Evolutionary conservation across 192 early-diverging fungal species (phyloP), one percentile per base, ranked within the genome.

Genomic region (Backusella parvicylindrica): DNA sequence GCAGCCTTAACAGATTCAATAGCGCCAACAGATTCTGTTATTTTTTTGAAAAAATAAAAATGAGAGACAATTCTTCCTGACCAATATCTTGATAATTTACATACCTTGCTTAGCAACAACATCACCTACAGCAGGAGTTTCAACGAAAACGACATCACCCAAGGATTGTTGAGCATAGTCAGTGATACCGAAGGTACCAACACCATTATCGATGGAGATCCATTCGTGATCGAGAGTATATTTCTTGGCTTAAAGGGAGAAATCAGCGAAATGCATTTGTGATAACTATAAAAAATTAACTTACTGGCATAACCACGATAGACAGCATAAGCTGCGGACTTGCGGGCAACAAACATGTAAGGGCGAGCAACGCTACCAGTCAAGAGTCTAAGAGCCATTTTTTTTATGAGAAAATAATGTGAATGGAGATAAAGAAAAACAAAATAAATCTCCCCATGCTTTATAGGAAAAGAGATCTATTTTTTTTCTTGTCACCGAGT

Each of bases 1-100:
- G 95, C 94, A 68, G 97, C 96, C 88, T 98, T 98, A 80, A 98
- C 97, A 43, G 91, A 93, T 82, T 98, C 97, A 53, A 98, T 92
- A 38, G 92, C 92, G 73, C 93, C 92, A n/a, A 95, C 84, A 68
- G 77, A 50, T 4, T 90, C 92, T 86, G 80, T 78, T 64, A 9
- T 60, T 23, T 28, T 60, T 60, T 28, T 60, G 47, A 60, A 32
- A 16, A 5, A 47, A 47, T 18, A 47, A 47, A n/a, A 47, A n/a
- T 47, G 4, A 47, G 43, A 47, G 43, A 47, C 16, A n/a, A 47
- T 47, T 18, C 43, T 21, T 18, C 18, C 43, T 73, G 7, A 15
- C 3, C 11, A 47, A 13, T 47, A 47, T 47, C 6, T 18, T 6
- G 1, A 47, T 1, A 18, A 47, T 47, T 65, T 36, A 43, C 79